Evolutionary conservation across 2,329 filamentous ascomycete species (phyloP).

Genomic region (Cordyceps pruinosa): DNA sequence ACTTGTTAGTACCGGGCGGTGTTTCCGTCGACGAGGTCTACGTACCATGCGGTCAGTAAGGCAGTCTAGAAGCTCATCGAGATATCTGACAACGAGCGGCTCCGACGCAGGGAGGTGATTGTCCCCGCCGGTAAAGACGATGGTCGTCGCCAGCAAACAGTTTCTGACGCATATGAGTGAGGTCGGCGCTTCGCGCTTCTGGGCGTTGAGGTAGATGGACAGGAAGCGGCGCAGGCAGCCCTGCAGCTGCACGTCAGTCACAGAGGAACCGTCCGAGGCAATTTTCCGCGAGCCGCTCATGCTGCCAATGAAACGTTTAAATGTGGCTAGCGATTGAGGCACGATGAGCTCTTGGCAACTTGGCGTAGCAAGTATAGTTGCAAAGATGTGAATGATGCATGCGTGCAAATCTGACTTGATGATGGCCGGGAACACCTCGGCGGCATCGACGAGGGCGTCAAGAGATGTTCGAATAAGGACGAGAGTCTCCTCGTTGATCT

Average conservation of each 20-base stretch:
- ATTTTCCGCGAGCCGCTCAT: conserved; percentile 48
- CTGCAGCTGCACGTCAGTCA: conserved; percentile 63
- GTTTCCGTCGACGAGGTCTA: conserved; percentile 20
- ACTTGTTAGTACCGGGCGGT: conserved; percentile 16
- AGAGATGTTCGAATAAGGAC: conserved; percentile 72
- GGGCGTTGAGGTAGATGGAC: conserved; percentile 67
- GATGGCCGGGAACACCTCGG: conserved; percentile 90
- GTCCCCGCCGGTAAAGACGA: conserved; percentile 76
- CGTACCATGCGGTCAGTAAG: conserved; percentile 71
- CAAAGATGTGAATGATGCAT: conserved; percentile 94
- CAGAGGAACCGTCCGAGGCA: conserved; percentile 35
- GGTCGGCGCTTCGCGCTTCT: conserved; percentile 66
- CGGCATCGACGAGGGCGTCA: conserved; percentile 85
- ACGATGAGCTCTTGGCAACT: conserved; percentile 80
- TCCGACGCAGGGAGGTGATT: conserved; percentile 70
- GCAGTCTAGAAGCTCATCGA: conserved; percentile 79
- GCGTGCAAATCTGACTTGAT: conserved; percentile 96
- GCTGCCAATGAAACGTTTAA: conserved; percentile 81
- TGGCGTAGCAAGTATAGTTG: conserved; percentile 81
- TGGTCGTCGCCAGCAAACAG: conserved; percentile 76
- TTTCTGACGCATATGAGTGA: conserved; percentile 90
- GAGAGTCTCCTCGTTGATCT: conserved; percentile 81
- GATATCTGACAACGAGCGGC: conserved; percentile 63
- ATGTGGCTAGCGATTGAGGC: conserved; percentile 80
- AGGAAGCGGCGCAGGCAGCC: conserved; percentile 79